Conservation (phyloP, 768 basidiomycete species). For the Tricholoma sp. region DNA sequence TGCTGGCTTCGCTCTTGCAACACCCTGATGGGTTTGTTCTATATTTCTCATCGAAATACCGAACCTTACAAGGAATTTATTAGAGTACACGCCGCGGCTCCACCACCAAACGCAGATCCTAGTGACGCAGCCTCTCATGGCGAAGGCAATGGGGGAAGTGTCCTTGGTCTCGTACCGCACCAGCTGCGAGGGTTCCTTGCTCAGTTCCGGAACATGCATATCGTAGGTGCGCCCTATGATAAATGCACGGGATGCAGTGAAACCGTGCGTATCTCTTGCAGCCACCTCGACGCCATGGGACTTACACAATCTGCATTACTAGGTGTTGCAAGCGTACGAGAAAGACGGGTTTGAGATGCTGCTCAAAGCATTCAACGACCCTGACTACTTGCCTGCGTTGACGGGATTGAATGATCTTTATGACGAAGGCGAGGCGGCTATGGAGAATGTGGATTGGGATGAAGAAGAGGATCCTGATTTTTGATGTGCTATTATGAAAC, state of each 20-base stretch:
- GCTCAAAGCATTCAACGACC: constrained; percentile 76
- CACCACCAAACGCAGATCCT: constrained; percentile 39
- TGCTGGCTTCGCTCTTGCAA: constrained; percentile 83
- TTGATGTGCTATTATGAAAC: constrained; percentile 14
- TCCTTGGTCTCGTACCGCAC: constrained; percentile 88
- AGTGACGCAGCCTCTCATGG: constrained; percentile 18
- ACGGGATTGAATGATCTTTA: constrained; percentile 79
- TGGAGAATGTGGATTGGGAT: constrained; percentile 76
- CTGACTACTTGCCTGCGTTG: constrained; percentile 63
- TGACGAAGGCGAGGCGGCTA: constrained; percentile 62
- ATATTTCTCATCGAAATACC: not conserved
- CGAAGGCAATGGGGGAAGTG: constrained; percentile 35
- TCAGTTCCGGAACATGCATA: constrained; percentile 78
- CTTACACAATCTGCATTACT: not conserved
- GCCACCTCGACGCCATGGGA: not conserved
- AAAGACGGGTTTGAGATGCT: constrained; percentile 77
- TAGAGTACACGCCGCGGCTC: constrained; percentile 60
- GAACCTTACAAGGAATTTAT: not conserved
- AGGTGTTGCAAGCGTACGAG: constrained; percentile 84
- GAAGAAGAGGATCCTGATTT: constrained; percentile 48
- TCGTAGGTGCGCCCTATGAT: constrained; percentile 83
- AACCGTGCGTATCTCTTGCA: constrained; percentile 39
- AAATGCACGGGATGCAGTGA: constrained; percentile 90
- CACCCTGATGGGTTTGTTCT: constrained; percentile 75
- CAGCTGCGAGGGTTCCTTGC: constrained; percentile 88